These are phyloP conservation scores for Plenodomus tracheiphilus DNA, from an alignment of 2,329 filamentous ascomycete genomes.

Conservation along the genomic window DNA sequence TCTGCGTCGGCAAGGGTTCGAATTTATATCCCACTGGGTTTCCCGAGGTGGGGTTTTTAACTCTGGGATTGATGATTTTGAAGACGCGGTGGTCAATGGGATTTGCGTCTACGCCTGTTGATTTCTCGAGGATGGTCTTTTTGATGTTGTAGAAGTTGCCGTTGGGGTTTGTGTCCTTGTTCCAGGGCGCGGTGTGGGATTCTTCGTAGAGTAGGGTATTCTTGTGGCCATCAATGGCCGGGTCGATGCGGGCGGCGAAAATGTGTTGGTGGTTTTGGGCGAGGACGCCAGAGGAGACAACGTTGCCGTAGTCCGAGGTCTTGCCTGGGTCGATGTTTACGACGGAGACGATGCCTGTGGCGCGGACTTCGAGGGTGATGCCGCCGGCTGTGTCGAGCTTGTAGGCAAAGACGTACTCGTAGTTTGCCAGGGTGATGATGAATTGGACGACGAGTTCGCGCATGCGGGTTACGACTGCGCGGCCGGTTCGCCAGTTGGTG, in stretches of 20 bases:
- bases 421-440: constrained; percentile 71
- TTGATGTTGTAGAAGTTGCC: constrained; percentile 64
- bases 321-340: constrained; percentile 63
- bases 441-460: constrained; percentile 68
- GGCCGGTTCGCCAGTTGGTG: constrained; percentile 65
- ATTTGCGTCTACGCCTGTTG: constrained; percentile 57
- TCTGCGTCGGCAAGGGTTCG: constrained; percentile 52
- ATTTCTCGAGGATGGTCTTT: constrained; percentile 52
- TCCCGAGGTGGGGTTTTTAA: constrained; percentile 51
- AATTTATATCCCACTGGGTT: constrained; percentile 55
- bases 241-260: constrained; percentile 62
- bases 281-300: constrained; percentile 65
- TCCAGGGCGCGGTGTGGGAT: constrained; percentile 53
- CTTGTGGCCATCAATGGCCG: constrained; percentile 60
- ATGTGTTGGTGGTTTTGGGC: constrained; percentile 74
- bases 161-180: constrained; percentile 60
- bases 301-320: constrained; percentile 60
- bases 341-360: constrained; percentile 68
- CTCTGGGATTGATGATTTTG: constrained; percentile 56
- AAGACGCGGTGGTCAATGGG: constrained; percentile 58
- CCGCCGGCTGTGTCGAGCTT: constrained; percentile 67
- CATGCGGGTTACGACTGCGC: constrained; percentile 63
- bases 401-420: constrained; percentile 70
- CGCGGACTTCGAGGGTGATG: constrained; percentile 64
- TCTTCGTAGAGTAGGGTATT: constrained; percentile 62